A percentile compares a stretch with the other conserved stretches of the same genome.
Evolutionary conservation across 2,329 filamentous ascomycete genomes (phyloP).

Genomic region (Nigrospora oryzae): DNA sequence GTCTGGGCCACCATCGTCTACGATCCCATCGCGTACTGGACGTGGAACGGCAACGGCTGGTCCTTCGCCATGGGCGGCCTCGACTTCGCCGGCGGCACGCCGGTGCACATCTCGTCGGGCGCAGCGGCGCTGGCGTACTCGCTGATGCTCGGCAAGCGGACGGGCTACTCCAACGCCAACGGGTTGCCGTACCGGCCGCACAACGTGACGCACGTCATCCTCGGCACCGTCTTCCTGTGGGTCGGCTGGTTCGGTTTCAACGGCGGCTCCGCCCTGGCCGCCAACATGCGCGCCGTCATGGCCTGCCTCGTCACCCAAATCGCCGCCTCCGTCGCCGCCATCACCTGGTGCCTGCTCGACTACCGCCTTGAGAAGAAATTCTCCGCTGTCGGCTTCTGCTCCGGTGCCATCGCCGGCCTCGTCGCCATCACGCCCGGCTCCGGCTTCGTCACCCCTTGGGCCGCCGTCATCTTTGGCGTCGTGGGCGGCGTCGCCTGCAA

Average conservation of each 20-base stretch:
- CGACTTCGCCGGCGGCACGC: conserved; percentile 68
- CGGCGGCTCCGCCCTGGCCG: conserved; percentile 70
- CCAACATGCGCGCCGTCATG: conserved; percentile 84
- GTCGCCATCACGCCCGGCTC: conserved; percentile 82
- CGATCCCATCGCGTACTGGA: conserved; percentile 68
- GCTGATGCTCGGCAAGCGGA: conserved; percentile 63
- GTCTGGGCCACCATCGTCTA: conserved; percentile 66
- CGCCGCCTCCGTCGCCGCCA: conserved; percentile 70
- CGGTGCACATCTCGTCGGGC: conserved; percentile 67
- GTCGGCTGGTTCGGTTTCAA: conserved; percentile 98
- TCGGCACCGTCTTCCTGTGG: conserved; percentile 74
- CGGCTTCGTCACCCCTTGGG: conserved; percentile 66
- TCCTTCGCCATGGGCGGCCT: conserved; percentile 59
- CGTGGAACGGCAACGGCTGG: conserved; percentile 70
- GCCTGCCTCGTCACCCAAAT: conserved; percentile 84
- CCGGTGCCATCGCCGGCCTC: conserved; percentile 76
- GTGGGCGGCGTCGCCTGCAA: conserved; percentile 63
- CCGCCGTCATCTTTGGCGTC: conserved; percentile 49
- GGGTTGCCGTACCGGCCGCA: conserved; percentile 62
- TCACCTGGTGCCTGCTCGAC: conserved; percentile 80
- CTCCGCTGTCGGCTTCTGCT: conserved; percentile 91
- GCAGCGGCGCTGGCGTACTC: conserved; percentile 66
- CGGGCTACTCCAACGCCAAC: conserved; percentile 51
- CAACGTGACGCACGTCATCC: conserved; percentile 65
- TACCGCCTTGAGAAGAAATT: conserved; percentile 90